A percentile compares a stretch with the other conserved stretches of the same genome.
Conservation (phyloP, 805 yeast species). For the Candida ulmi region DNA sequence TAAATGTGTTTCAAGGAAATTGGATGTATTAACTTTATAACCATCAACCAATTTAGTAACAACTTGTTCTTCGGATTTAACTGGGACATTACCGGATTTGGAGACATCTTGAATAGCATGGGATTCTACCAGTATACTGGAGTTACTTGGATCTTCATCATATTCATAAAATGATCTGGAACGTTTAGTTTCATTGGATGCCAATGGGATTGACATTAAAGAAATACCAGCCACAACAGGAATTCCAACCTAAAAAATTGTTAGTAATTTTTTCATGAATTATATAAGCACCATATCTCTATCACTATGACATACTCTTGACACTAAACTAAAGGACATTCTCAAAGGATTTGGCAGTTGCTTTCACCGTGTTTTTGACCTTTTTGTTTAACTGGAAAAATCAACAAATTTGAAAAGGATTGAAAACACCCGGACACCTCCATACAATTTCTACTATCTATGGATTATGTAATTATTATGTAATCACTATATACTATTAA, state of each 20-base stretch:
- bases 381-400: too few relatives aligned
- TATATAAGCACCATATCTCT: background rate
- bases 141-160: constrained; percentile 13
- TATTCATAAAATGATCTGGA: constrained; percentile 22
- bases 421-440: too few relatives aligned
- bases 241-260: constrained; percentile 11
- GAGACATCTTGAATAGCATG: background rate
- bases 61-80: constrained; percentile 6
- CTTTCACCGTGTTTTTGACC: too few relatives aligned
- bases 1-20: constrained; percentile 17
- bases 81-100: constrained; percentile 2
- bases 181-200: constrained; percentile 26
- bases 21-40: constrained; percentile 20
- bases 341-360: background rate
- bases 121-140: constrained; percentile 4
- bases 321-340: background rate
- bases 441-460: too few relatives aligned
- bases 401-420: too few relatives aligned
- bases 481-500: too few relatives aligned
- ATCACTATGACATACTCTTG: too few relatives aligned
- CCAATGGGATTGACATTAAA: constrained; percentile 31
- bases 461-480: too few relatives aligned
- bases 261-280: background rate
- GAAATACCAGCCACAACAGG: constrained; percentile 16
- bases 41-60: constrained; percentile 18